Conservation (phyloP, 2,329 filamentous ascomycete genomes). For the Colletotrichum somersetense region DNA sequence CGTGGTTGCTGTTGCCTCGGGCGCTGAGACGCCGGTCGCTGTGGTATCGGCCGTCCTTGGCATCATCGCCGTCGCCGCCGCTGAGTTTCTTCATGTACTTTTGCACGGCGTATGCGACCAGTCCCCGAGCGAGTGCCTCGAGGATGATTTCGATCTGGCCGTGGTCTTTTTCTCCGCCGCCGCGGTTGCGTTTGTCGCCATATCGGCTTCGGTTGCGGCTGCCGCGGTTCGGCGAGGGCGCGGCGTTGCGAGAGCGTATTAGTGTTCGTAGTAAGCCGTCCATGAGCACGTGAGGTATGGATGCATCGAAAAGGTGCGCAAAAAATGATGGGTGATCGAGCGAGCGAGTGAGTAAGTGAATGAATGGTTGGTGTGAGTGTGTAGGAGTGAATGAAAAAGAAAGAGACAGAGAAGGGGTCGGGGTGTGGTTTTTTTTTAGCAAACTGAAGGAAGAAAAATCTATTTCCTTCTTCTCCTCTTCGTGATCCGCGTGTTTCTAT, state of each 20-base stretch:
- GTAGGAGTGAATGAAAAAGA: neutral
- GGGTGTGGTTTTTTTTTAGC: neutral
- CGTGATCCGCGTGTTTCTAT: neutral
- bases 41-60: slow-evolving; percentile 3
- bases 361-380: neutral
- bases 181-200: neutral
- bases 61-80: slow-evolving; percentile 3
- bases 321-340: neutral
- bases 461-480: neutral
- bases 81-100: slow-evolving; percentile 30
- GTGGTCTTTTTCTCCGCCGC: neutral
- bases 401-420: neutral
- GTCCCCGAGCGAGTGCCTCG: slow-evolving; percentile 30
- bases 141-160: slow-evolving; percentile 33
- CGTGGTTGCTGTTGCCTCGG: neutral
- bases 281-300: slow-evolving; percentile 10
- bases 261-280: slow-evolving; percentile 34
- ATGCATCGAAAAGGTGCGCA: neutral
- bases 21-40: slow-evolving; percentile 9
- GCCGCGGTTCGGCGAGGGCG: slow-evolving; percentile 18
- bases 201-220: slow-evolving; percentile 19
- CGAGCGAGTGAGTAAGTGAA: no score
- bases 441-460: neutral
- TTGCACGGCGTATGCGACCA: slow-evolving; percentile 35
- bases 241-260: slow-evolving; percentile 22